phyloP scores from a whole-genome alignment of 192 early-diverging fungal species.

The Mortierella hygrophila region DNA sequence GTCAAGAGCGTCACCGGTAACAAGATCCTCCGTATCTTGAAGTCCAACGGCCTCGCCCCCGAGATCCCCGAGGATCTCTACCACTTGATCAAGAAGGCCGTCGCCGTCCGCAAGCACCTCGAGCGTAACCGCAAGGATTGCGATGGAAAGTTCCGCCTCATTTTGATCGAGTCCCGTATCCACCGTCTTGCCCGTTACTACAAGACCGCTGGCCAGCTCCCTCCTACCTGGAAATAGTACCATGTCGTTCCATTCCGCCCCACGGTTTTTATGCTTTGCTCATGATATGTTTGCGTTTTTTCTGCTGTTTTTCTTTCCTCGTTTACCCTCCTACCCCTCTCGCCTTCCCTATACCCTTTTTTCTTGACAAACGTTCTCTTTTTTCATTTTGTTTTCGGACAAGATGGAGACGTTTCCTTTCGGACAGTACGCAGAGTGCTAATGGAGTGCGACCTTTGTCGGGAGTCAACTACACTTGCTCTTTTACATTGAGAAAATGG shows the following conservation, averaged over 20 bases:
- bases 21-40: constrained; percentile 99
- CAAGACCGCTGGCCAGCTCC: constrained; percentile 95
- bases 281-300: constrained; percentile 9
- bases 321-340: background rate
- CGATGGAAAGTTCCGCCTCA: constrained; percentile 99
- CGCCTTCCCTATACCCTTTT: constrained; percentile 34
- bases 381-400: background rate
- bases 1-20: constrained; percentile 98
- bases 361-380: constrained; percentile 36
- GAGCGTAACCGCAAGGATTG: constrained; percentile 99
- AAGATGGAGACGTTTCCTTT: background rate
- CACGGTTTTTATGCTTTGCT: constrained; percentile 6
- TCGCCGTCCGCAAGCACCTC: constrained; percentile 98
- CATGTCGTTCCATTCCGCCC: constrained; percentile 55
- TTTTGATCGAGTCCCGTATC: constrained; percentile 98
- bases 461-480: background rate
- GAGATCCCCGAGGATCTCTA: constrained; percentile 99
- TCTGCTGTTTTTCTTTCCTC: constrained; percentile 14
- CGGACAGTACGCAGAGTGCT: constrained; percentile 11
- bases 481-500: background rate
- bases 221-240: constrained; percentile 99
- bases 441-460: background rate
- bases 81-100: constrained; percentile 99
- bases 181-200: constrained; percentile 99
- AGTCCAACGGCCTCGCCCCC: constrained; percentile 95